Evolutionary conservation across 306 rosid genomes (phyloP).

Genomic region (Mimosa bimucronata): DNA sequence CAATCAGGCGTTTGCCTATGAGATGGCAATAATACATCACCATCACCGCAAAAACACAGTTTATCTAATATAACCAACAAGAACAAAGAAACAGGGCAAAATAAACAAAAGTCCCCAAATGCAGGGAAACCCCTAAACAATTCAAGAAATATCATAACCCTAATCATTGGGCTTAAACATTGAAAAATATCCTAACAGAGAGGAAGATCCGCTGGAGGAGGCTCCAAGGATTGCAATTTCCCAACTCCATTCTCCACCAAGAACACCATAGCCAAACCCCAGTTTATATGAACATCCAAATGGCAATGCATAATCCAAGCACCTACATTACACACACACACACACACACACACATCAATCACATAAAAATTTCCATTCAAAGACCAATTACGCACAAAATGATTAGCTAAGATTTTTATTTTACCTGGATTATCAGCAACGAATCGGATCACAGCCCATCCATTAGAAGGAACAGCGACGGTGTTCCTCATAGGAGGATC

Average conservation of each 20-base stretch:
- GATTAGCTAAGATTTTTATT: conserved; percentile 7
- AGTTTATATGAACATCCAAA: conserved; percentile 87
- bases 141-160: conserved; percentile 27
- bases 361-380: not conserved
- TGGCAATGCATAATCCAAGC: conserved; percentile 96
- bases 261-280: conserved; percentile 94
- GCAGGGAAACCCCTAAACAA: conserved; percentile 43
- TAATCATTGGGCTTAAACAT: not conserved
- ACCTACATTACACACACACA: conserved; percentile 42
- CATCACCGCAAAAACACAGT: conserved; percentile 37
- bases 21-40: conserved; percentile 21
- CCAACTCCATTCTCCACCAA: conserved; percentile 87
- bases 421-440: conserved; percentile 97
- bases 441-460: conserved; percentile 93
- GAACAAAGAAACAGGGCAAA: conserved; percentile 33
- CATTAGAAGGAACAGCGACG: conserved; percentile 76
- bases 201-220: conserved; percentile 85
- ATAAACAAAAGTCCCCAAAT: conserved; percentile 36
- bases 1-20: not conserved
- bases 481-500: conserved; percentile 94
- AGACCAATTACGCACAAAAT: not conserved
- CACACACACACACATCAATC: not conserved
- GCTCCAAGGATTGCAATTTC: conserved; percentile 62
- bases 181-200: conserved; percentile 52
- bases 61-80: conserved; percentile 22